A percentile compares a stretch with the other conserved stretches of the same genome.
phyloP scores from a whole-genome alignment of 129 eudicot genomes.

The Flaveria ramosissima region DNA sequence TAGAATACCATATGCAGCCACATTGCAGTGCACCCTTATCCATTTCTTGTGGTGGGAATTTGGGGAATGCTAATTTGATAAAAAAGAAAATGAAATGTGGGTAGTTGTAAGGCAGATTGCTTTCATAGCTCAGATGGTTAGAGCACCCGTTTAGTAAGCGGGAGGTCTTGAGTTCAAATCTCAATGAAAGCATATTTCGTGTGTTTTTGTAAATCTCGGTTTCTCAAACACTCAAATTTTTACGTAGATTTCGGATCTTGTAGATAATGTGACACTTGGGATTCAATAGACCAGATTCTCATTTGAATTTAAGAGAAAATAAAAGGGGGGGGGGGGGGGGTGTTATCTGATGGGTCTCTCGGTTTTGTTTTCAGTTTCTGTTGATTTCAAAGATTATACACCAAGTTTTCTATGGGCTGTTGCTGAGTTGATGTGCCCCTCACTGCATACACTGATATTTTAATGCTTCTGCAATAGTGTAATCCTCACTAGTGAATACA shows the following conservation, averaged over 20 bases:
- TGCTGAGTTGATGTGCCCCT: no score
- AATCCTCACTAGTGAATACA: no score
- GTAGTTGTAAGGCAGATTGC: neutral
- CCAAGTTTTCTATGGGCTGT: no score
- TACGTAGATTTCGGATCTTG: neutral
- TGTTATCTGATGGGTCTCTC: constrained; percentile 36
- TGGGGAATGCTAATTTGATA: neutral
- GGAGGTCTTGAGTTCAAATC: constrained; percentile 98
- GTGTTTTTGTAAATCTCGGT: neutral
- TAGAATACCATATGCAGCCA: constrained; percentile 52
- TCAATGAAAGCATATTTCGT: neutral
- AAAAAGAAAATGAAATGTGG: neutral
- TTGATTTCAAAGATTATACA: constrained; percentile 19
- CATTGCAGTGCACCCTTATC: constrained; percentile 40
- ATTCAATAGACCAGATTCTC: constrained; percentile 35
- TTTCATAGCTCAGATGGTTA: constrained; percentile 86
- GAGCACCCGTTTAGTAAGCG: constrained; percentile 99
- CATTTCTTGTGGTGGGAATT: neutral
- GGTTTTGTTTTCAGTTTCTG: constrained; percentile 51
- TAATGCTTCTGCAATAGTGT: no score
- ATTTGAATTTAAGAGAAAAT: neutral
- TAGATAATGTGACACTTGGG: neutral
- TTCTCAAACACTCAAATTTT: neutral
- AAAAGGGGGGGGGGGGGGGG: neutral
- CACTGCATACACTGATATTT: no score